These are phyloP conservation scores for Lotus japonicus DNA, from an alignment of 306 rosid genomes.

Conservation along the genomic window DNA sequence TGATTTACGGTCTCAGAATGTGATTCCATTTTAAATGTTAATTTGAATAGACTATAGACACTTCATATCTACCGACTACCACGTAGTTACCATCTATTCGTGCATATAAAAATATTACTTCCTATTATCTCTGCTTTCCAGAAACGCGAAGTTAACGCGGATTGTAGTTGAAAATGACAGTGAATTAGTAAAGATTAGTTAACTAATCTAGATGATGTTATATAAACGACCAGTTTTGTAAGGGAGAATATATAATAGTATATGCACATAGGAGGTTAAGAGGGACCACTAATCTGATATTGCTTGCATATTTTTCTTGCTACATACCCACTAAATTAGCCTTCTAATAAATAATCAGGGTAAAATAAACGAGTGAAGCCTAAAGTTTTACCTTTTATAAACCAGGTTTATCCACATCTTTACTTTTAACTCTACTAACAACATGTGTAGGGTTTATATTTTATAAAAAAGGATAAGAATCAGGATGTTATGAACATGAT, in stretches of 20 bases:
- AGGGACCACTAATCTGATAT: not conserved
- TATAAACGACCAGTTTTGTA: too few species aligned
- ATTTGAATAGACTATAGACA: not conserved
- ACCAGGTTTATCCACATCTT: constrained; percentile 1
- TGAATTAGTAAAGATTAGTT: not conserved
- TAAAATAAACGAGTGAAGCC: not conserved
- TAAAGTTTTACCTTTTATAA: not conserved
- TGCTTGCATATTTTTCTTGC: too few species aligned
- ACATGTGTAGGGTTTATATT: not conserved
- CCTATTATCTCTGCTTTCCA: not conserved
- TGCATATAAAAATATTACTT: not conserved
- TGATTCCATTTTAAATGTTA: not conserved
- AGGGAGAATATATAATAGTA: not conserved
- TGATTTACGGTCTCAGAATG: not conserved
- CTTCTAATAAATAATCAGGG: not conserved
- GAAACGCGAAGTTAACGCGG: constrained; percentile 26
- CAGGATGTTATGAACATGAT: not conserved
- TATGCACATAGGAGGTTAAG: not conserved
- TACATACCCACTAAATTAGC: not conserved
- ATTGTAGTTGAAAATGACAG: not conserved
- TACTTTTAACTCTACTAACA: not conserved
- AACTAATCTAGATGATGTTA: not conserved
- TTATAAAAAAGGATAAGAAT: not conserved
- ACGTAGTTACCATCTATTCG: not conserved
- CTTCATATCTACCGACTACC: not conserved